Conservation (phyloP, 352 stramenopile genomes). For the Phytopythium boreale region DNA sequence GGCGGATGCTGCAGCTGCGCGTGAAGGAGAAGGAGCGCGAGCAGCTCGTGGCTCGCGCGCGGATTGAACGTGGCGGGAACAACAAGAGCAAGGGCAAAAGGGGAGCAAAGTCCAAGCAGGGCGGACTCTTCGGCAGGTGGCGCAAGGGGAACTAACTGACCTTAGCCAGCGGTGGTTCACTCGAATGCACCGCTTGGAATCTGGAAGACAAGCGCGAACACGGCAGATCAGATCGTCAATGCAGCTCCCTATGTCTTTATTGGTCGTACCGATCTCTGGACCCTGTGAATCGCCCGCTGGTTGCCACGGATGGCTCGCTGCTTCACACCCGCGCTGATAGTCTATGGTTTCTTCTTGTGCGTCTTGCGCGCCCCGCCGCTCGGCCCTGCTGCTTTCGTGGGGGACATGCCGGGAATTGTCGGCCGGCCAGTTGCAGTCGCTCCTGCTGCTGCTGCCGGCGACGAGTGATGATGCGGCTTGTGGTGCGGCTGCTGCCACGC, state of each 20-base stretch:
- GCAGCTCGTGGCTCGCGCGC: conserved; percentile 14
- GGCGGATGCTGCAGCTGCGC: conserved; percentile 49
- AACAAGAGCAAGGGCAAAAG: neutral
- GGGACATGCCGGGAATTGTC: conserved; percentile 41
- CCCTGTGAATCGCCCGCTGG: neutral
- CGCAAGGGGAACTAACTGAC: neutral
- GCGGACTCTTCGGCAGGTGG: conserved; percentile 6
- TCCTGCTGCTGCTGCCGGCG: neutral
- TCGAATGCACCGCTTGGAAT: neutral
- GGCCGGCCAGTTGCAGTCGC: conserved; percentile 6
- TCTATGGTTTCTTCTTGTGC: conserved; percentile 31
- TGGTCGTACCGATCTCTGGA: neutral
- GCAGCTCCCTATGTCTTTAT: neutral
- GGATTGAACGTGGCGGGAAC: neutral
- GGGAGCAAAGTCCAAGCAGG: neutral
- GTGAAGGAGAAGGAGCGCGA: conserved; percentile 66
- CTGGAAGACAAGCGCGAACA: neutral
- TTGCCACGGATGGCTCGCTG: no score
- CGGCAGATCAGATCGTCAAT: neutral
- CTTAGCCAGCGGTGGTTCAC: no score
- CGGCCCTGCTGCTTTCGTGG: conserved; percentile 13
- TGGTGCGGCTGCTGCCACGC: conserved; percentile 19
- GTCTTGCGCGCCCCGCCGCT: conserved; percentile 23
- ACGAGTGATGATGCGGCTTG: neutral
- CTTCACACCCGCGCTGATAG: neutral